Evolutionary conservation across 257 asterid genomes (phyloP), one percentile per base, ranked within the genome.

Genomic region (Salvia rosmarinus): DNA sequence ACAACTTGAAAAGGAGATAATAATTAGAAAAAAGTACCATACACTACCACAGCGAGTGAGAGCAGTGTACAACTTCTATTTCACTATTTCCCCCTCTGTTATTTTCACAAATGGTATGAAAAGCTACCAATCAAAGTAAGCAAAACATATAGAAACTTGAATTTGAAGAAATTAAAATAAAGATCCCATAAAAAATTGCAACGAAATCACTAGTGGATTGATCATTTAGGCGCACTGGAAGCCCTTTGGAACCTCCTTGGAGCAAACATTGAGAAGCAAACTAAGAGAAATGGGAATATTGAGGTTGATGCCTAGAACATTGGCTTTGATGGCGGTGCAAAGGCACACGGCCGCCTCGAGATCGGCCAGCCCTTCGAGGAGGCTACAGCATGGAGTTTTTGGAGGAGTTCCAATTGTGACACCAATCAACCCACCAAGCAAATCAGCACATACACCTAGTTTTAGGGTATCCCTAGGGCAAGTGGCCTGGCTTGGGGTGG

Each of bases 401-500:
- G 81, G 67, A 11, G 85, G 85, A 3, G 49, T 59, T n/a, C 85
- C 81, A 9, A 81, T 28, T 2, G 46, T 30, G 2, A 73, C 7
- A 61, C 71, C 32, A 13, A 81, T 35, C 40, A 74, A 37, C 5
- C 64, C 79, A 4, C 46, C 39, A 3, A 81, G 80, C 62, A 81
- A 50, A 17, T 78, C 58, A 9, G 80, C 85, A 20, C 83, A 81
- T 0, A 71, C 85, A 3, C 82, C 82, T 5, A 81, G 23, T 57
- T 78, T 77, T 11, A 81, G 78, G 56, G 85, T 68, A 55, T 78
- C 83, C 52, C 23, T 81, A 2, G 85, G 85, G 68, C 86, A 89
- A 16, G 66, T 77, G 0, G 55, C 81, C 35, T 61, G 73, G 1
- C 74, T 47, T 14, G 47, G 67, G 67, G 49, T 35, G 30, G 28